Percentiles rank a stretch among this genome's conserved stretches.
phyloP scores from a whole-genome alignment of 805 yeast species.

The Kazachstania bromeliacearum region DNA sequence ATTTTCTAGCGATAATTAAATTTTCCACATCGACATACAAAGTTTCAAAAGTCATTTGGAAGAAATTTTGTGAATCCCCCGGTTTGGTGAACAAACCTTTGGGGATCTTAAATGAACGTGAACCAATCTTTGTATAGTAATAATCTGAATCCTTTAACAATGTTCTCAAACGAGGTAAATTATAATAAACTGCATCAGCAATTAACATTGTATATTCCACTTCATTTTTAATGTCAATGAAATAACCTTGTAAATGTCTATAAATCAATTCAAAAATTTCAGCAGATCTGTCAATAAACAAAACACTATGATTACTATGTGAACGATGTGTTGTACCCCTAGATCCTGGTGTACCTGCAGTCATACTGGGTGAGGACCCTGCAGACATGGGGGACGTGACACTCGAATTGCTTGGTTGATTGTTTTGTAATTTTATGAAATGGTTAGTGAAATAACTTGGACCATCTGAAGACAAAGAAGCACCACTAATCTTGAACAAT shows the following conservation, averaged over 20 bases:
- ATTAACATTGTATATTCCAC: slow-evolving; percentile 52
- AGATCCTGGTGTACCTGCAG: neutral
- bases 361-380: neutral
- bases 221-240: slow-evolving; percentile 49
- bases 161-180: slow-evolving; percentile 46
- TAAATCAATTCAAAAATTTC: slow-evolving; percentile 56
- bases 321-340: slow-evolving; percentile 12
- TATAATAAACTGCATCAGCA: slow-evolving; percentile 65
- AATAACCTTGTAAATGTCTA: slow-evolving; percentile 74
- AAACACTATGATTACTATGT: slow-evolving; percentile 9
- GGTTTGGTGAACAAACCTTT: slow-evolving; percentile 41
- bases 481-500: slow-evolving; percentile 56
- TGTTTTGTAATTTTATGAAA: slow-evolving; percentile 31
- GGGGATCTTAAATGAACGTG: slow-evolving; percentile 49
- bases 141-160: slow-evolving; percentile 45
- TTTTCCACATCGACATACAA: slow-evolving; percentile 43
- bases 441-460: slow-evolving; percentile 81
- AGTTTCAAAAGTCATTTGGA: slow-evolving; percentile 51
- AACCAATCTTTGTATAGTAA: slow-evolving; percentile 49
- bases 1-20: slow-evolving; percentile 29
- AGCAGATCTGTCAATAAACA: slow-evolving; percentile 70
- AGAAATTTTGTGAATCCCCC: slow-evolving; percentile 74
- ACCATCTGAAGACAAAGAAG: slow-evolving; percentile 74
- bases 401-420: neutral
- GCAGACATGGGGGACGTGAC: neutral